Evolutionary conservation across 2,329 filamentous ascomycete genomes (phyloP), one percentile per base, ranked within the genome.

Genomic region (Hirsutella rhossiliensis): DNA sequence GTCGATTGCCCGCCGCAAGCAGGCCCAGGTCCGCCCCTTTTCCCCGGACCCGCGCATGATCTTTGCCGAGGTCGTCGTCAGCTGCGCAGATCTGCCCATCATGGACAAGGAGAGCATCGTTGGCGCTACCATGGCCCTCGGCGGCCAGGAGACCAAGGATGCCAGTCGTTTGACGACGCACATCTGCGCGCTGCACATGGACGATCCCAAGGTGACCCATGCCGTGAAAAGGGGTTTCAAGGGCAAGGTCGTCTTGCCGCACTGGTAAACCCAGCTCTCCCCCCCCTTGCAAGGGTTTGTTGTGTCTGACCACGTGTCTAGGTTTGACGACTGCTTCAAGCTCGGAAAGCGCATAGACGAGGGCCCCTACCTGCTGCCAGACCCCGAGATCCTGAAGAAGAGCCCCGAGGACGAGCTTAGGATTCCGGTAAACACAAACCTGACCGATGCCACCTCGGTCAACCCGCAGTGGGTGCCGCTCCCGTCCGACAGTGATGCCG

Each of bases 281-380:
- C 18, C 5, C 15, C 3, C 2, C n/a, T 6, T 11, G 40, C n/a
- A n/a, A 12, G 4, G 12, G 17, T n/a, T 4, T 19, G 18, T 3
- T 6, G 18, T 42, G 19, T 36, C 19, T 13, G 7, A 3, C 20
- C 5, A 23, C 15, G 17, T 12, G 3, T 15, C 19, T 11, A 89
- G 85, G 88, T 96, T 98, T 58, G 90, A 97, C 54, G 90, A 96
- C 60, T 98, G 92, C 63, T 76, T 98, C 52, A 92, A 86, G 62
- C 77, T 98, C 27, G 89, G 90, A 41, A 89, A 87, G 62, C 80
- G 86, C 47, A 96, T 98, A 53, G 84, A 87, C 53, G 92, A 98
- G 60, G 68, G 71, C 7, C 92, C 92, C 1, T 98, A 98, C 58
- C 67, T 78, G 18, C 72, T 97, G 1, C 92, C 92, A 2, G 73